These are phyloP conservation scores for Pythium aristosporum DNA, from an alignment of 352 stramenopile species.

Conservation along the genomic window DNA sequence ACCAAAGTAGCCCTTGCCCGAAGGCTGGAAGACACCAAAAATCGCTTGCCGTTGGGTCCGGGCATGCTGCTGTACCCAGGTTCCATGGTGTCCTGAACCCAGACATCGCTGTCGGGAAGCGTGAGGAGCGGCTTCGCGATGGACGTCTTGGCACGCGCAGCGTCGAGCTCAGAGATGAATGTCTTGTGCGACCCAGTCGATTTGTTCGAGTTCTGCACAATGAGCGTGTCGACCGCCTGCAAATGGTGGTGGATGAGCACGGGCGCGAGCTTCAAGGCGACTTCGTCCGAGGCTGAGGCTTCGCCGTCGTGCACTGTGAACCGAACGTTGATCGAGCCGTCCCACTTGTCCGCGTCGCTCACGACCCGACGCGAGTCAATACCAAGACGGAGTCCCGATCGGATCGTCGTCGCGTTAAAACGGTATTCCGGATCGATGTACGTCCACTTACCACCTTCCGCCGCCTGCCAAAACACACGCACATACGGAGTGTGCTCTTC, in stretches of 20 bases:
- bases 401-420: constrained; percentile 14
- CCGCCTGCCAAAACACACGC: constrained; percentile 10
- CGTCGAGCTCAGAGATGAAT: constrained; percentile 11
- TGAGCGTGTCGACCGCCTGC: constrained; percentile 12
- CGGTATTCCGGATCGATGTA: constrained; percentile 21
- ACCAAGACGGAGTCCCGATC: constrained; percentile 6
- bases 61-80: constrained; percentile 20
- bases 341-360: constrained; percentile 5
- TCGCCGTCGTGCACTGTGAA: constrained; percentile 6
- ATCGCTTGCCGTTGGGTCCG: constrained; percentile 1
- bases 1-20: constrained; percentile 13
- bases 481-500: constrained; percentile 8
- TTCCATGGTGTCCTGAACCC: constrained; percentile 18
- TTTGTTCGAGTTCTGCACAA: constrained; percentile 11
- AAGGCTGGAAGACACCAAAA: constrained; percentile 11
- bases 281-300: background rate
- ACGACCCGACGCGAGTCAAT: constrained; percentile 14
- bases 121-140: constrained; percentile 5
- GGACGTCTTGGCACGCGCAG: constrained; percentile 5
- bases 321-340: constrained; percentile 11
- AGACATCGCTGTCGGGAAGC: constrained; percentile 5
- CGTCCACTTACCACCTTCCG: constrained; percentile 1
- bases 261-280: constrained; percentile 16
- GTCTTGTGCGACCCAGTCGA: background rate
- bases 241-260: constrained; percentile 22